Conservation (phyloP, 108 stramenopile genomes). For the Epithemia pelagica region DNA sequence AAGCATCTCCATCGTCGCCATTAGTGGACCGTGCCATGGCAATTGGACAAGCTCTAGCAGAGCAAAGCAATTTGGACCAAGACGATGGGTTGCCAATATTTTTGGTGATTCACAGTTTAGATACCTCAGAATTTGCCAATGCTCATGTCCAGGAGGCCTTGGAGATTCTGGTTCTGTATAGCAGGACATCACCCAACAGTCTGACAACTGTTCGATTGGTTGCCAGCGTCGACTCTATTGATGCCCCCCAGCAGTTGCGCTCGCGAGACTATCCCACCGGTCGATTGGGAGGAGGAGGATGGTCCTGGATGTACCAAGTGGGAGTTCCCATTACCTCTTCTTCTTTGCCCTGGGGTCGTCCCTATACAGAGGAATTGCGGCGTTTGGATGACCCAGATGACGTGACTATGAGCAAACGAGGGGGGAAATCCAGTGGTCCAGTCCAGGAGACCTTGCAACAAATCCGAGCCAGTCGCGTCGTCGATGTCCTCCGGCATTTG, state of each 20-base stretch:
- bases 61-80: not conserved
- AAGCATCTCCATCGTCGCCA: constrained; percentile 1
- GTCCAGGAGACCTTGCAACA: not conserved
- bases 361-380: constrained; percentile 54
- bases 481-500: constrained; percentile 31
- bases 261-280: constrained; percentile 25
- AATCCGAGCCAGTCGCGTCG: constrained; percentile 22
- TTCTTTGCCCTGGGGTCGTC: too few species aligned
- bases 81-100: constrained; percentile 32
- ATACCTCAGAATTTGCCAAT: constrained; percentile 49
- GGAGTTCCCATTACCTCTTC: too few species aligned
- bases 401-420: not conserved
- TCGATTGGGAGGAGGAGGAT: too few species aligned
- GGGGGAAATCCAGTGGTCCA: constrained; percentile 2
- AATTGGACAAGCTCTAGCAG: constrained; percentile 33
- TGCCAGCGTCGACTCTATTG: constrained; percentile 69
- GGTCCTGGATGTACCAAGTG: constrained; percentile 50
- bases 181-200: constrained; percentile 31
- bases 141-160: constrained; percentile 47
- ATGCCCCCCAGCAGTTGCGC: constrained; percentile 50
- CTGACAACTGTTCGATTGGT: constrained; percentile 48
- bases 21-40: constrained; percentile 25
- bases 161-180: constrained; percentile 43
- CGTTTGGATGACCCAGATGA: constrained; percentile 2
- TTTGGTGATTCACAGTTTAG: constrained; percentile 69